Evolutionary conservation across 768 basidiomycete species (phyloP), one percentile per base, ranked within the genome.

Genomic region (Rhizopogon vulgaris): DNA sequence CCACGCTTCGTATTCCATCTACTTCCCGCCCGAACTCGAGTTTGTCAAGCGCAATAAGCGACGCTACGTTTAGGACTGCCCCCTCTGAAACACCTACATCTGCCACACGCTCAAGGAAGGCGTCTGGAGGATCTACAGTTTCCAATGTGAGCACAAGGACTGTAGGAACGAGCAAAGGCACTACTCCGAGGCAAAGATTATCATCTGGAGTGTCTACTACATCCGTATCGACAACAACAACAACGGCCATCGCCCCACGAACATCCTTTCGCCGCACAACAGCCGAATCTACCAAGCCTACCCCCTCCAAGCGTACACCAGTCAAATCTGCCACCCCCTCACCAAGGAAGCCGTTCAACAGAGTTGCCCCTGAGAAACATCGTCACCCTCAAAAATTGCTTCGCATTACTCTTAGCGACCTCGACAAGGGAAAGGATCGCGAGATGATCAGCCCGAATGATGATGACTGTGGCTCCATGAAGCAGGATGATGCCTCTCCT

Each of bases 1-100:
- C 65, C 15, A 68, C 54, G 10, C 58, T 68, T 4, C 66, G 66
- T 1, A 68, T 70, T 41, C 68, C 66, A n/a, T 52, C 69, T 2
- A 18, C 62, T 4, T 51, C 56, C 1, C 67, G 67, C 18, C 69
- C 67, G 6, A 56, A 18, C 17, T 64, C 69, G 4, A 58, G 46
- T n/a, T 46, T 67, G 14, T 66, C 68, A 10, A 67, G 65, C 0
- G 65, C 69, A 11, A 61, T 46, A 7, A 70, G 66, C 2, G 68
- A 67, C 2, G 50, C 57, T 1, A 69, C 68, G 0, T 68, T 69
- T 55, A 64, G 61, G 22, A 68, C 68, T 1, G 66, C 68, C 27
- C 56, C 25, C 6, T 67, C 65, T 25, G 68, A 67, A 25, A 51
- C 68, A 3, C 66, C 68, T 7, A 67, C 60, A 5, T 67, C 65